Evolutionary conservation across 2,329 filamentous ascomycete species (phyloP).

Genomic region (Aureobasidium sp.): DNA sequence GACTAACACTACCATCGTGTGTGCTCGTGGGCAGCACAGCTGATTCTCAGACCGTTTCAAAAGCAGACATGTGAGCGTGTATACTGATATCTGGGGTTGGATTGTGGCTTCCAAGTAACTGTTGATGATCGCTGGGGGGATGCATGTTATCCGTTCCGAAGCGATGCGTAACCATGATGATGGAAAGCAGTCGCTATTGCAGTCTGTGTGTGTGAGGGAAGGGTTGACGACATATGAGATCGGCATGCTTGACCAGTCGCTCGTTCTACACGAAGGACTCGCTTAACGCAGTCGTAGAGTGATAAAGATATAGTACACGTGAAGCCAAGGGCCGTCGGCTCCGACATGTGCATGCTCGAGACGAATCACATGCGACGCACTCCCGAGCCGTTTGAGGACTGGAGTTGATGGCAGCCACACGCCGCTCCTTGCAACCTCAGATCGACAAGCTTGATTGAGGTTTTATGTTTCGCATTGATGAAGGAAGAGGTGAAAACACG

Average conservation of each 20-base stretch:
- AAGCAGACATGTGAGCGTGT: conserved; percentile 14
- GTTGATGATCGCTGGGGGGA: conserved; percentile 16
- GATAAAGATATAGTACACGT: conserved; percentile 10
- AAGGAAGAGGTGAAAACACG: not conserved
- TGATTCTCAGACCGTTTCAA: conserved; percentile 12
- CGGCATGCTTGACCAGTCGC: not conserved
- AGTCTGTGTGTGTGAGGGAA: not conserved
- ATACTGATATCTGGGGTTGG: conserved; percentile 16
- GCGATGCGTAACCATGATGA: not conserved
- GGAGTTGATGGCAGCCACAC: conserved; percentile 13
- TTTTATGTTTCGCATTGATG: conserved; percentile 19
- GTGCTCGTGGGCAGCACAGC: conserved; percentile 18
- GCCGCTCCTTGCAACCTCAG: not conserved
- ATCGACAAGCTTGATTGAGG: not conserved
- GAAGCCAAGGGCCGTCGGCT: conserved; percentile 14
- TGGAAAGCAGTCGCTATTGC: not conserved
- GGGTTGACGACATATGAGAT: conserved; percentile 12
- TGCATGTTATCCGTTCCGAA: conserved; percentile 8
- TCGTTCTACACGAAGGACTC: not conserved
- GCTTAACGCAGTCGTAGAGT: conserved; percentile 10
- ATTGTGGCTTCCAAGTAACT: conserved; percentile 8
- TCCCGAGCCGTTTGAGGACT: conserved; percentile 13
- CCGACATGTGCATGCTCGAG: conserved; percentile 4
- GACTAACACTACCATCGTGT: not conserved
- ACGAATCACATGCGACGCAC: conserved; percentile 18